These are phyloP conservation scores for Aspergillus leporis DNA, from an alignment of 495 filamentous ascomycete genomes.

Conservation along the genomic window DNA sequence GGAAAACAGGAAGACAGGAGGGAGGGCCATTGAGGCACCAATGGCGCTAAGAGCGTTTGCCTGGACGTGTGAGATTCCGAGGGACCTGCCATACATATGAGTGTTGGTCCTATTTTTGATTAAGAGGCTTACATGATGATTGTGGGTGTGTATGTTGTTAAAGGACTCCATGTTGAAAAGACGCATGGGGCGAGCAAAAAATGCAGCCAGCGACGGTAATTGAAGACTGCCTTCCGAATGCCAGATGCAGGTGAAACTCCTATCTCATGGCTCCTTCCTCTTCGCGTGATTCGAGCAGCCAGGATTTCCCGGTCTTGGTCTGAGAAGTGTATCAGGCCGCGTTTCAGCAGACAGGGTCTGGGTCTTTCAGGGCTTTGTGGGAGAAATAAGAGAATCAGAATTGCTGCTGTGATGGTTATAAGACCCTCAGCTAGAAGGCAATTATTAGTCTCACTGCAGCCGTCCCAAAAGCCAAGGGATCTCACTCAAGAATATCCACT, in stretches of 20 bases:
- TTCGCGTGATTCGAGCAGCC: neutral
- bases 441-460: constrained; percentile 4
- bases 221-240: constrained; percentile 22
- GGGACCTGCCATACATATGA: constrained; percentile 7
- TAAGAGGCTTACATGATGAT: constrained; percentile 26
- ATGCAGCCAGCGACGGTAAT: constrained; percentile 35
- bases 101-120: neutral
- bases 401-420: constrained; percentile 43
- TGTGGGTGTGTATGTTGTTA: constrained; percentile 40
- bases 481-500: constrained; percentile 54
- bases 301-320: constrained; percentile 3
- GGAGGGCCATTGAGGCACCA: constrained; percentile 30
- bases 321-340: neutral
- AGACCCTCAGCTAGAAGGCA: constrained; percentile 42
- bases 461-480: neutral
- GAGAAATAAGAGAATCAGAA: constrained; percentile 41
- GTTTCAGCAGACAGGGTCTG: neutral
- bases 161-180: constrained; percentile 37
- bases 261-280: neutral
- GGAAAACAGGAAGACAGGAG: constrained; percentile 33
- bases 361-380: constrained; percentile 20
- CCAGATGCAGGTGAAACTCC: constrained; percentile 6
- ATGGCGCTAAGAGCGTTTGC: constrained; percentile 39
- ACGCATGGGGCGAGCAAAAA: constrained; percentile 37
- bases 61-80: constrained; percentile 31